Conservation (phyloP, 306 rosid genomes). For the Sophora flavescens region DNA sequence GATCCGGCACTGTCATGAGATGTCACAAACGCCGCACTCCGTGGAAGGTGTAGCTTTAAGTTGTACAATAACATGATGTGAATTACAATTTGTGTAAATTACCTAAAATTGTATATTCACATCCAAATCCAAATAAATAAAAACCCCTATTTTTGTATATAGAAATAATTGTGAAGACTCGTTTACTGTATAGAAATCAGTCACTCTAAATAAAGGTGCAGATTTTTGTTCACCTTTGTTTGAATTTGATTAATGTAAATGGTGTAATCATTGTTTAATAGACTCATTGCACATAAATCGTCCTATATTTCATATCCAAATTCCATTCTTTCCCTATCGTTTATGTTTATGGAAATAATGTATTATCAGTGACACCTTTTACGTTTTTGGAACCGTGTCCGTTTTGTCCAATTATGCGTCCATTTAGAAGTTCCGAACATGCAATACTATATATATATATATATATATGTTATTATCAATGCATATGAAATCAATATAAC, state of each 20-base stretch:
- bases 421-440: too few species aligned
- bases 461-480: too few species aligned
- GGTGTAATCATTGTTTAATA: constrained; percentile 17
- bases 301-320: constrained; percentile 11
- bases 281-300: background rate
- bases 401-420: too few species aligned
- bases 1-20: constrained; percentile 50
- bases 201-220: constrained; percentile 45
- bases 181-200: constrained; percentile 45
- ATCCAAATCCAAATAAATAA: too few species aligned
- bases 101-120: background rate
- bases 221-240: constrained; percentile 51
- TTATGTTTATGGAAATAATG: background rate
- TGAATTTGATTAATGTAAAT: constrained; percentile 14
- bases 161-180: too few species aligned
- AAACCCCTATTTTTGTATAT: background rate
- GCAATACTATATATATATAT: too few species aligned
- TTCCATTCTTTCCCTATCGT: constrained; percentile 11
- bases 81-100: constrained; percentile 22
- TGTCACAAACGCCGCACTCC: constrained; percentile 49
- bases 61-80: background rate
- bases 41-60: constrained; percentile 49
- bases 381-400: too few species aligned
- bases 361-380: background rate
- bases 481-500: too few species aligned